Evolutionary conservation across 441 rosid species (phyloP).

Genomic region (Arabidopsis lyrata): DNA sequence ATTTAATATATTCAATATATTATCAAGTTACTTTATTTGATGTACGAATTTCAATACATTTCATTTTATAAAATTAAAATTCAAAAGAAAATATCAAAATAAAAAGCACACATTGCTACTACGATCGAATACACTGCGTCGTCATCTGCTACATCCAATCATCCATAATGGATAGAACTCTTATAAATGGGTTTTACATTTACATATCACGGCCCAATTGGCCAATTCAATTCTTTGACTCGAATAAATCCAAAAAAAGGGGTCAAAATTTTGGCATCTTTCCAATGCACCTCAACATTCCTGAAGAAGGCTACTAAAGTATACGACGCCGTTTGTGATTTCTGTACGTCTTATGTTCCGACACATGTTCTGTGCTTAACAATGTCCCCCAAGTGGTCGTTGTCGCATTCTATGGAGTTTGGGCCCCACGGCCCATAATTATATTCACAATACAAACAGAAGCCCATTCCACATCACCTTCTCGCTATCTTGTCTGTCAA

Average conservation of each 20-base stretch:
- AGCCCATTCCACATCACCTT: constrained; percentile 37
- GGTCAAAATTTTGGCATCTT: neutral
- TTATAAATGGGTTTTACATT: constrained; percentile 8
- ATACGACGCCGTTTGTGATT: constrained; percentile 9
- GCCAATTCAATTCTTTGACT: constrained; percentile 11
- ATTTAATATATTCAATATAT: neutral
- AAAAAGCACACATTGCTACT: neutral
- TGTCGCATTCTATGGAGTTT: constrained; percentile 30
- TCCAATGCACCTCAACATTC: neutral
- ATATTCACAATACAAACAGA: constrained; percentile 22
- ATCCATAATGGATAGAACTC: neutral
- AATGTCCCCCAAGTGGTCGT: constrained; percentile 7
- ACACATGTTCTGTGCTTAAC: constrained; percentile 15
- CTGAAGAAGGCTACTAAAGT: neutral
- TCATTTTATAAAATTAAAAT: too few species aligned
- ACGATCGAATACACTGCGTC: neutral
- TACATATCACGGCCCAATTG: constrained; percentile 32
- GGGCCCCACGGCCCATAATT: constrained; percentile 42
- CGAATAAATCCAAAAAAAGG: neutral
- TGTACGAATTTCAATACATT: neutral
- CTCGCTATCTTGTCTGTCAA: neutral
- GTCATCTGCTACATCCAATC: neutral
- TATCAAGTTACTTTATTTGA: neutral
- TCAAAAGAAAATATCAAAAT: neutral
- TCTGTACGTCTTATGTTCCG: neutral